Base-by-base conservation (phyloP, 2,329 filamentous ascomycete species). In the Talaromyces albobiverticillius region DNA sequence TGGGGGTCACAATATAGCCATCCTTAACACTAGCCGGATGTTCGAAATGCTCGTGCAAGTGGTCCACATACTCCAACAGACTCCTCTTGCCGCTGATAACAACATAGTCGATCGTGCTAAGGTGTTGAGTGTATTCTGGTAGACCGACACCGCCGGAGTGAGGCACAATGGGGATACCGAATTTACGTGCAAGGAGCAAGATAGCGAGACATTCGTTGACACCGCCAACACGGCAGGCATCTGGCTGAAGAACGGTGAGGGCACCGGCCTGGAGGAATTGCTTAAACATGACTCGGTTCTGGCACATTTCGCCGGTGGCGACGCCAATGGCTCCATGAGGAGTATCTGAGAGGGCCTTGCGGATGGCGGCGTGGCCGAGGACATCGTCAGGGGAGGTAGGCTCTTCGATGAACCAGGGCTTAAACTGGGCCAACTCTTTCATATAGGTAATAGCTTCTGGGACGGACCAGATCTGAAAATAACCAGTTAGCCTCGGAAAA, bases 161-260 rank as follows among this genome's bases (percentile, higher is more conserved):
- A 1, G 92, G 91, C 5, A 96, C 90, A 61, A 95, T 87, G 13
- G 91, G 91, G 3, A 95, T 82, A 50, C 80, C 79, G 68, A 85
- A 87, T 63, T 78, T 75, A 58, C 67, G 67, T 16, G 91, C 91
- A 76, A 96, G 87, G 41, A 96, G 81, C 32, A 96, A 75, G 38
- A 96, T 90, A n/a, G 91, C 90, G 22, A 96, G 80, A 23, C 93
- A 90, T 74, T 96, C 91, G 74, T 95, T 95, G 43, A 95, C 89
- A 58, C 91, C 90, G 40, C 91, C 91, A 62, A 96, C 82, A 23
- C 91, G 86, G 77, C 90, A 95, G 3, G 91, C 91, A 64, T 96
- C 91, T 63, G 94, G 88, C 73, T 96, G 91, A 69, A 90, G 90
- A 18, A 95, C 84, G 65, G 94, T 90, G 63, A 95, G 89, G 57